Evolutionary conservation across 176 grass and related monocot genomes (phyloP).

Genomic region (Luzula sylvatica): DNA sequence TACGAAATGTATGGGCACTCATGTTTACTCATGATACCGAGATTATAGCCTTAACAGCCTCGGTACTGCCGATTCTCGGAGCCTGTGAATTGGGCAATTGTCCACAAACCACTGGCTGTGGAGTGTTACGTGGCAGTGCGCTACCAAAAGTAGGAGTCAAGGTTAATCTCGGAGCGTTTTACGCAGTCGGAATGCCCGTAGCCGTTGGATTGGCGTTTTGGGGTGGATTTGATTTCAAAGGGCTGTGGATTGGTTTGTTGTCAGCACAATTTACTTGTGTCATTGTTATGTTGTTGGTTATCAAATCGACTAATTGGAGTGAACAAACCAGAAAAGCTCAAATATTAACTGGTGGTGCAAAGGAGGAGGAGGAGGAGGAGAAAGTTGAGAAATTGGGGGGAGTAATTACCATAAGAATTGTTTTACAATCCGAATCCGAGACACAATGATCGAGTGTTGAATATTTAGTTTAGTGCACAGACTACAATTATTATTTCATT

Average conservation of each 20-base stretch:
- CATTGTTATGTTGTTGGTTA: constrained; percentile 57
- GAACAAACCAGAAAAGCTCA: constrained; percentile 49
- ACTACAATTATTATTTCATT: background rate
- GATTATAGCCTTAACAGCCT: constrained; percentile 58
- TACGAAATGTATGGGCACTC: constrained; percentile 42
- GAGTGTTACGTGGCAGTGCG: constrained; percentile 73
- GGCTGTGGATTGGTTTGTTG: constrained; percentile 74
- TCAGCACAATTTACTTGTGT: constrained; percentile 55
- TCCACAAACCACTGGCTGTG: constrained; percentile 69
- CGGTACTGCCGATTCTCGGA: constrained; percentile 65
- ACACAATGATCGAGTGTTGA: background rate
- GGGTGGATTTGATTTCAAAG: constrained; percentile 52
- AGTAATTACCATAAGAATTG: constrained; percentile 24
- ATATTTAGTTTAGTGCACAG: background rate
- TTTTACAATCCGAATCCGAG: constrained; percentile 12
- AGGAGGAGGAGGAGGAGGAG: background rate
- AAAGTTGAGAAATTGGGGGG: constrained; percentile 11
- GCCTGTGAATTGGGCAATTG: constrained; percentile 79
- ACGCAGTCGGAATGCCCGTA: constrained; percentile 64
- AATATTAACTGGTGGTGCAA: constrained; percentile 32
- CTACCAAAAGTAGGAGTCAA: constrained; percentile 56
- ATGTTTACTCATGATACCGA: constrained; percentile 71
- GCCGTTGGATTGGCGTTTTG: constrained; percentile 64
- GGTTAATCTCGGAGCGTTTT: constrained; percentile 83
- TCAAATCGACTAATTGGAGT: constrained; percentile 49